Percentiles rank a stretch among this genome's conserved stretches.
Evolutionary conservation across 371 early-diverging fungal species (phyloP).

Genomic region (Mortierella polycephala): DNA sequence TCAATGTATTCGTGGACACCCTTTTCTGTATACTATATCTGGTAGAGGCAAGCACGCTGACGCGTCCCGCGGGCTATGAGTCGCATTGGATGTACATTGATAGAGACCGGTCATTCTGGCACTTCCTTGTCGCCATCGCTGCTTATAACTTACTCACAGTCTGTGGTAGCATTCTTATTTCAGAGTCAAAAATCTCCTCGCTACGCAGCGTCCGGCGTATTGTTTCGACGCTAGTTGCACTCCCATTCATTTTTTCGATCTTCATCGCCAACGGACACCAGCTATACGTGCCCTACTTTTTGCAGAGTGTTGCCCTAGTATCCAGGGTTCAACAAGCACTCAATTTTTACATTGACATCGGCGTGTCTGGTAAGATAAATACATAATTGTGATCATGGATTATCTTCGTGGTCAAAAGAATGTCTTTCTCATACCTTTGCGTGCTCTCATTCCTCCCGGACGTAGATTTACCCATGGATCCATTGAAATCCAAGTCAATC

Average conservation of each 20-base stretch:
- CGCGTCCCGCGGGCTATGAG: constrained; percentile 45
- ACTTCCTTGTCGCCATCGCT: constrained; percentile 40
- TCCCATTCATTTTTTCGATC: constrained; percentile 25
- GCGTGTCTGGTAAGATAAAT: constrained; percentile 41
- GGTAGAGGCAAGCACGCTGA: constrained; percentile 66
- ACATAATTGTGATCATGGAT: too few species aligned
- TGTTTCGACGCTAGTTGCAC: constrained; percentile 37
- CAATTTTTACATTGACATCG: constrained; percentile 68
- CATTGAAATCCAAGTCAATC: constrained; percentile 69
- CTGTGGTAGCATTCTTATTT: constrained; percentile 27
- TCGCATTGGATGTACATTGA: constrained; percentile 39
- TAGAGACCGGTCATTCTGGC: constrained; percentile 31
- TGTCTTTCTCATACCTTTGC: too few species aligned
- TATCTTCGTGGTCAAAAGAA: too few species aligned
- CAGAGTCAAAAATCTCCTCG: constrained; percentile 58
- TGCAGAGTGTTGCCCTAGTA: constrained; percentile 67
- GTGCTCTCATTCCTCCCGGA: too few species aligned
- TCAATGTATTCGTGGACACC: constrained; percentile 68
- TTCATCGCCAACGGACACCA: constrained; percentile 60
- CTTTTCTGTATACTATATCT: constrained; percentile 73
- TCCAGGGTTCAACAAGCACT: constrained; percentile 69
- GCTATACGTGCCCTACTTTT: constrained; percentile 73
- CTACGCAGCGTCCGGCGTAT: constrained; percentile 27
- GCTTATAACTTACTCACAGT: constrained; percentile 42
- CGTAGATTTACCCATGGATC: constrained; percentile 62